Evolutionary conservation across 176 grass and related monocot species (phyloP).

Genomic region (Pharus latifolius): DNA sequence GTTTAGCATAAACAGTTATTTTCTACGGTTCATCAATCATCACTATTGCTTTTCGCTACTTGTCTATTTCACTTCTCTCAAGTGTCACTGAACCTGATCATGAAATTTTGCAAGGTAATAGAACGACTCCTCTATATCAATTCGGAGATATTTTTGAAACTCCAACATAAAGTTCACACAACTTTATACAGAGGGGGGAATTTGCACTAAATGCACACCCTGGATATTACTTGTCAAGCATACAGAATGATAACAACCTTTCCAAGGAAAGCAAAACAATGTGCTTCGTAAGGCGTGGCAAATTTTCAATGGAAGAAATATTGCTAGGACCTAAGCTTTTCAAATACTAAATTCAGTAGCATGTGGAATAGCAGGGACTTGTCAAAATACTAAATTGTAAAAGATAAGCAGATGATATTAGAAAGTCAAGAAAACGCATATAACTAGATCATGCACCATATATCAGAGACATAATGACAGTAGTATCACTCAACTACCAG

Average conservation of each 20-base stretch:
- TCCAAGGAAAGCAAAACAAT: background rate
- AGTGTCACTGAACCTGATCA: too few species aligned
- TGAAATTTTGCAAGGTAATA: too few species aligned
- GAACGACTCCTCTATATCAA: too few species aligned
- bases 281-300: background rate
- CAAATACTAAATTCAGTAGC: background rate
- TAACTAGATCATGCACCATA: constrained; percentile 21
- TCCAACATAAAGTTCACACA: too few species aligned
- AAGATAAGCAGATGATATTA: background rate
- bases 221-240: background rate
- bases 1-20: too few species aligned
- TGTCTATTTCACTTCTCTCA: too few species aligned
- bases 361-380: background rate
- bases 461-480: background rate
- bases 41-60: too few species aligned
- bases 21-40: too few species aligned
- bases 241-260: background rate
- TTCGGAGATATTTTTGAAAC: too few species aligned
- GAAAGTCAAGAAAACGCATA: constrained; percentile 11
- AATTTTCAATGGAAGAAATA: background rate
- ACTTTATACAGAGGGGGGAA: too few species aligned
- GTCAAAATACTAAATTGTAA: background rate
- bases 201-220: too few species aligned
- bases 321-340: background rate
- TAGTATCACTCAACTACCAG: constrained; percentile 16